A percentile compares a stretch with the other conserved stretches of the same genome.
These are phyloP conservation scores for Lumnitzera littorea DNA, from an alignment of 345 rosid genomes.

Conservation along the genomic window DNA sequence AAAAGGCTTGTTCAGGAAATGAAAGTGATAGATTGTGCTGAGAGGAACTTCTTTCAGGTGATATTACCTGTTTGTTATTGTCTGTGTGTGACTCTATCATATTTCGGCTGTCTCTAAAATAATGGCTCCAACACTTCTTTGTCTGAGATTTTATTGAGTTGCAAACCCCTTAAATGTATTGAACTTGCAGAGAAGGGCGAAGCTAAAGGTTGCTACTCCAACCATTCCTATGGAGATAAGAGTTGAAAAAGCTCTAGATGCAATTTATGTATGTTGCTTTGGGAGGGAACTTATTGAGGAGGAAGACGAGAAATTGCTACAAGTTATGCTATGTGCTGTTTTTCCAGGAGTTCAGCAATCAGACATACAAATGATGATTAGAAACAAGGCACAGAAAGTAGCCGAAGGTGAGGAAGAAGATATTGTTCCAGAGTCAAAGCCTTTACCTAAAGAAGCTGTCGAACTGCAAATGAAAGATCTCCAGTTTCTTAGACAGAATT, in stretches of 20 bases:
- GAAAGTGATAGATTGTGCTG: too few species aligned
- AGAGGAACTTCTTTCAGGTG: too few species aligned
- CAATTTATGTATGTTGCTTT: slow-evolving; percentile 77
- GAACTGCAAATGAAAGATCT: slow-evolving; percentile 91
- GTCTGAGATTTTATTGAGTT: background rate
- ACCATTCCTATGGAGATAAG: slow-evolving; percentile 68
- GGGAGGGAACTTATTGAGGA: slow-evolving; percentile 58
- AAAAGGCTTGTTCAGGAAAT: too few species aligned
- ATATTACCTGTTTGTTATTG: too few species aligned
- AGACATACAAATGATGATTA: slow-evolving; percentile 51
- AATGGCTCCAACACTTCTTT: background rate
- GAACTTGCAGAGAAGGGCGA: slow-evolving; percentile 64
- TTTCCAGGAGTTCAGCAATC: slow-evolving; percentile 51
- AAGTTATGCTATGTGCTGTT: slow-evolving; percentile 53
- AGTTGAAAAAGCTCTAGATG: slow-evolving; percentile 84
- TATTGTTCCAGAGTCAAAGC: slow-evolving; percentile 34
- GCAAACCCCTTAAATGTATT: background rate
- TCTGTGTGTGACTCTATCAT: too few species aligned
- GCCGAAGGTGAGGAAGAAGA: slow-evolving; percentile 53
- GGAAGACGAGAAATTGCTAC: slow-evolving; percentile 61
- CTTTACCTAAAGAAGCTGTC: slow-evolving; percentile 67
- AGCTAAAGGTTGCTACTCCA: slow-evolving; percentile 47
- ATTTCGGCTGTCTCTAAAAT: background rate
- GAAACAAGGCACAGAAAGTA: slow-evolving; percentile 52
- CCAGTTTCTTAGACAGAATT: slow-evolving; percentile 71